Evolutionary conservation across 2,329 filamentous ascomycete species (phyloP), one percentile per base, ranked within the genome.

Genomic region (Alternaria rosae): DNA sequence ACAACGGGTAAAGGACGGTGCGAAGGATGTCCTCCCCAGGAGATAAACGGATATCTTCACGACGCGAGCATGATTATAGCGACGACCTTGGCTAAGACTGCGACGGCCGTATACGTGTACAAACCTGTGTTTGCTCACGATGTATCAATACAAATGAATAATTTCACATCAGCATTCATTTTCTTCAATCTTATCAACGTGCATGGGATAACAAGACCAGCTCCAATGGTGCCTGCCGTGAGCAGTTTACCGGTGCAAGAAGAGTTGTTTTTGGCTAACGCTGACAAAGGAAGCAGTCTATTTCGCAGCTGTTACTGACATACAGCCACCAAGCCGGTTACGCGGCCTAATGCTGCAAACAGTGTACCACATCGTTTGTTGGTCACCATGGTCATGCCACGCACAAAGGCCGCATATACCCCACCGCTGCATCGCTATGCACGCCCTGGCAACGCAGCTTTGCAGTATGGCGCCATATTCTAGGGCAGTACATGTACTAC

Each of bases 1-100:
- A 1, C 60, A 75, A 56, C 68, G 70, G 7, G 63, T 75, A 23
- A 63, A 77, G 56, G 71, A 77, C 1, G 70, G 68, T 20, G 64
- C 70, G 10, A 70, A 70, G 54, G 61, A 75, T 28, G 60, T 67
- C 32, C 58, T 69, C 1, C 54, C 58, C 20, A 72, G 51, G 62
- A 68, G 69, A 57, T 73, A 68, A 35, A 57, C 20, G 10, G 11
- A 20, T 25, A 10, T 12, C 21, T 5, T 17, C 11, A 35, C n/a
- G 32, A 48, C 28, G 21, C 28, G 17, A 35, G 25, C n/a, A 45
- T 20, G 23, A 43, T 12, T 5, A 41, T 26, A 43, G n/a, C 9
- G 52, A 44, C 7, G 25, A 42, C 52, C 15, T 44, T 42, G 38
- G 38, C 35, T 12, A 12, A 54, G 38, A 43, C 10, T 30, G 32